A percentile compares a stretch with the other conserved stretches of the same genome.
Conservation (phyloP, 2,329 filamentous ascomycete genomes). For the Neofusicoccum laricinum region DNA sequence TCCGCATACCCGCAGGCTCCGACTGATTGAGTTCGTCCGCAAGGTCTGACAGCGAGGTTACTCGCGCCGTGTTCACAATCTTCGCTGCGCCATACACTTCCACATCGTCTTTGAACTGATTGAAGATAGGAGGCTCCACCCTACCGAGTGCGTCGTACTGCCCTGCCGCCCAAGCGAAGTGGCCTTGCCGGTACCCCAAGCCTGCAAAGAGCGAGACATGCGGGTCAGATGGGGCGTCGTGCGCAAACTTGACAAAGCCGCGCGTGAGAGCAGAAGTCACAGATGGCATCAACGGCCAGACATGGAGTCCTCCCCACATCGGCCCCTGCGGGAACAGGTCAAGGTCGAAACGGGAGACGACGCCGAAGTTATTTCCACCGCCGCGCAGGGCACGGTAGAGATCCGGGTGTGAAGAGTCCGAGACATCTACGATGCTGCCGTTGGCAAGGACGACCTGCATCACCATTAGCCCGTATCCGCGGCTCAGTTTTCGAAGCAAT, state of each 20-base stretch:
- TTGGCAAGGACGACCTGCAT: neutral
- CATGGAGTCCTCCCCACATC: neutral
- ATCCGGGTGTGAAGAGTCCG: constrained; percentile 13
- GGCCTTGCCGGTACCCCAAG: neutral
- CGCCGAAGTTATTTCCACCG: constrained; percentile 7
- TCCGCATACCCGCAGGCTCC: neutral
- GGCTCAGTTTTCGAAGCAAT: neutral
- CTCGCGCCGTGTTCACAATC: neutral
- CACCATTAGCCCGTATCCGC: no score
- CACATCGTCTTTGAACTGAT: neutral
- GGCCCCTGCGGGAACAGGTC: neutral
- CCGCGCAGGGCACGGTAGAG: neutral
- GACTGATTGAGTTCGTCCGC: neutral
- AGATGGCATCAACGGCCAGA: neutral
- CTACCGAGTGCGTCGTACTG: neutral
- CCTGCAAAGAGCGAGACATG: neutral
- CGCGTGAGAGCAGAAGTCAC: neutral
- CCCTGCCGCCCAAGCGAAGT: neutral
- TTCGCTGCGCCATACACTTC: neutral
- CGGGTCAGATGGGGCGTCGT: neutral
- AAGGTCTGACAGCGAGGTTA: neutral
- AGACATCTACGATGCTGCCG: neutral
- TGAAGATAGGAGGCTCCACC: neutral
- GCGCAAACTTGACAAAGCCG: neutral
- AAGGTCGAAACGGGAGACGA: constrained; percentile 4